Evolutionary conservation across 2,329 filamentous ascomycete genomes (phyloP), one percentile per base, ranked within the genome.

Genomic region (Rhytidhysteron rufulum): DNA sequence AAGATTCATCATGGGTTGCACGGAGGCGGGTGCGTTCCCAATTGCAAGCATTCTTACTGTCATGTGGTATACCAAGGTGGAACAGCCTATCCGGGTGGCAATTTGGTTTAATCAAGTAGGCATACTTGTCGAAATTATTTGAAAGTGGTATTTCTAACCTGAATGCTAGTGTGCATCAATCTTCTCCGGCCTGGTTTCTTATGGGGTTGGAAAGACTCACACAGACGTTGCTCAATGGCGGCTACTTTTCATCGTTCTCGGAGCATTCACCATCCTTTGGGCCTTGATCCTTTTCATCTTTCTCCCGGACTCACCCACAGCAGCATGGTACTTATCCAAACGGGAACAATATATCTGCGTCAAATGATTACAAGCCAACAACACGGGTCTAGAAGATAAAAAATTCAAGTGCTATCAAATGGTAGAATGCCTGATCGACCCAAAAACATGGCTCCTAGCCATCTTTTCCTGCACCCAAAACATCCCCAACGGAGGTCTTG

Each of bases 1-100:
- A 8, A 70, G 78, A 0, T 74, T 80, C 50, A 57, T 80, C 2
- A 66, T 80, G 0, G 78, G 78, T 4, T 67, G 74, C 10, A 72
- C 72, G 1, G 78, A 81, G 53, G 75, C 77, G 1, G 73, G 77
- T 47, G 67, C 80, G 36, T 78, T 75, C 0, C 43, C 51, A 13
- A 34, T 45, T 27, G 41, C 51, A 27, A 41, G 48, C 42, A 20
- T 52, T 19, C 25, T 50, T n/a, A 50, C 48, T 20, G 71, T 70
- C 1, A 76, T 73, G 4, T 65, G 60, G 52, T 67, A 62, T 43
- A 57, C 49, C 15, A 52, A 52, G 6, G 47, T 57, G 17, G 60
- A 67, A 39, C 61, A 65, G 41, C 57, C 60, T 0, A 51, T 55
- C 15, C 54, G 61, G 0, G 54, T n/a, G n/a, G n/a, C n/a, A n/a